Conservation (phyloP, 1,284 basidiomycete genomes). For the Fomitopsis palustris region DNA sequence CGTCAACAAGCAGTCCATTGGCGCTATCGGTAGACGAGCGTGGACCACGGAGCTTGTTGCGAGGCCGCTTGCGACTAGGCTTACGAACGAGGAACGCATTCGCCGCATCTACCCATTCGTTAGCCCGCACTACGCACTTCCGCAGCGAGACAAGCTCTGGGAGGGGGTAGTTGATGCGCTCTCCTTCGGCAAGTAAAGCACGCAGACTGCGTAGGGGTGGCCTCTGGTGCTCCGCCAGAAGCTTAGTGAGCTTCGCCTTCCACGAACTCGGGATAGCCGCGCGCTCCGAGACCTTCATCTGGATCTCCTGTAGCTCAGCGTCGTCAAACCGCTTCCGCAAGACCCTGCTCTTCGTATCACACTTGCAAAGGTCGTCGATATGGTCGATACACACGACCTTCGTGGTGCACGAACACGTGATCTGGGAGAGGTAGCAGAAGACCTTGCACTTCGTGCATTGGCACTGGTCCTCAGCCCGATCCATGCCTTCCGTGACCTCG, state of each 20-base stretch:
- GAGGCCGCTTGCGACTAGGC: constrained; percentile 69
- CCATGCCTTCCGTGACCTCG: constrained; percentile 76
- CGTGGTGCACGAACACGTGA: constrained; percentile 76
- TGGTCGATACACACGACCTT: constrained; percentile 89
- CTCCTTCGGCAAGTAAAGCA: constrained; percentile 81
- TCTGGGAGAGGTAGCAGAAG: constrained; percentile 94
- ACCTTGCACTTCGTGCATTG: constrained; percentile 93
- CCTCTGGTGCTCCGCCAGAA: constrained; percentile 63
- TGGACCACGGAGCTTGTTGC: constrained; percentile 52
- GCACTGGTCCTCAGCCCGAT: constrained; percentile 89
- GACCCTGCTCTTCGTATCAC: constrained; percentile 52
- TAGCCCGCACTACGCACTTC: constrained; percentile 77
- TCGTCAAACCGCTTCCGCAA: constrained; percentile 85
- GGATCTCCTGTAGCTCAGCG: constrained; percentile 69
- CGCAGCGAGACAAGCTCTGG: constrained; percentile 71
- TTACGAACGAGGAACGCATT: constrained; percentile 71
- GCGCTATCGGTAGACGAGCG: constrained; percentile 33
- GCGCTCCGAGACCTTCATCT: constrained; percentile 62
- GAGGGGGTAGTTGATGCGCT: constrained; percentile 76
- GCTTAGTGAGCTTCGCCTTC: constrained; percentile 67
- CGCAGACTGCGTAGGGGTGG: constrained; percentile 77
- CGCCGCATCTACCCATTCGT: constrained; percentile 81
- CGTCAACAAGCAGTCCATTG: constrained; percentile 34
- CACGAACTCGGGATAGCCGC: constrained; percentile 76
- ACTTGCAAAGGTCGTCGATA: constrained; percentile 73